phyloP scores from a whole-genome alignment of 495 filamentous ascomycete genomes.

The Neurospora pannonica region DNA sequence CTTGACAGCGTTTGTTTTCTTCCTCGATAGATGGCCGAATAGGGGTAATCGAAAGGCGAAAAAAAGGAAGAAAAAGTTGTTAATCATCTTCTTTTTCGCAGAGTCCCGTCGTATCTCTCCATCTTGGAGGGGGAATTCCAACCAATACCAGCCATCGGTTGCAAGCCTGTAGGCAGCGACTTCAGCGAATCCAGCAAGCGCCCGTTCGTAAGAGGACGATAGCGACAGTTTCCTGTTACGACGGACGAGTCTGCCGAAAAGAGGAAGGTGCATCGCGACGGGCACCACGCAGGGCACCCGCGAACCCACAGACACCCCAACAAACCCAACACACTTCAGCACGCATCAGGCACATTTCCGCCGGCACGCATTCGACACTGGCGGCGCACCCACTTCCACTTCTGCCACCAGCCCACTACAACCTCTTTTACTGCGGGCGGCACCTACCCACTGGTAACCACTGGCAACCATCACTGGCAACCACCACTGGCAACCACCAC shows the following conservation, averaged over 20 bases:
- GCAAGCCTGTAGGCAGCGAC: neutral
- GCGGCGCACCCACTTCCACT: neutral
- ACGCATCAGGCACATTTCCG: neutral
- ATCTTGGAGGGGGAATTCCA: neutral
- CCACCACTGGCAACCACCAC: too few species aligned
- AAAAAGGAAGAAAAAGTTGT: neutral
- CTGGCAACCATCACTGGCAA: neutral
- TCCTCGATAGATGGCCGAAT: neutral
- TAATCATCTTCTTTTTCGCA: neutral
- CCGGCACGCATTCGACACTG: neutral
- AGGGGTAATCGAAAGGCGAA: neutral
- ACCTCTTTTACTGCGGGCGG: neutral
- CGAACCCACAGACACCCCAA: neutral
- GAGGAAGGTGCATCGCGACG: conserved; percentile 16
- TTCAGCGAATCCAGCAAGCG: conserved; percentile 12
- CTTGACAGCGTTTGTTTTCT: neutral
- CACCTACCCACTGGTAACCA: neutral
- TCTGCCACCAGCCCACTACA: neutral
- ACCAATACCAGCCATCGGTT: neutral
- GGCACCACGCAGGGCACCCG: neutral
- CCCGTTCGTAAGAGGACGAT: conserved; percentile 3
- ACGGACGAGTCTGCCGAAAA: conserved; percentile 16
- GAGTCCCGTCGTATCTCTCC: neutral
- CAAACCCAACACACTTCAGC: neutral
- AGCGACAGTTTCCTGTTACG: conserved; percentile 9